Base-by-base conservation (phyloP, 371 early-diverging fungal species). In the Parasitella parasitica region DNA sequence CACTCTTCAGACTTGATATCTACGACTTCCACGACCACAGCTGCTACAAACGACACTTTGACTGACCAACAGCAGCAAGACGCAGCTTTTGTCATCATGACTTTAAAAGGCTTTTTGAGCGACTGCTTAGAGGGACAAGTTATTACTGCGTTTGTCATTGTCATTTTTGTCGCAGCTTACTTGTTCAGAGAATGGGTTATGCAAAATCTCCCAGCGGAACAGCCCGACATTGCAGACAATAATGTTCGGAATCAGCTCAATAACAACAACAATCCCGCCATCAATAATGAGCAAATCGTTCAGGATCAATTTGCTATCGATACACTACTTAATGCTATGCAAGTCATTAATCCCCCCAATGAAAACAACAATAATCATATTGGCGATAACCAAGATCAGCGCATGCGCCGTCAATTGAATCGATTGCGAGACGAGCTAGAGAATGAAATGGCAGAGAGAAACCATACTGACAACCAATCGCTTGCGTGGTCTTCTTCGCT, bases 111-210 rank as follows among this genome's bases (percentile, higher is more conserved):
- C 22, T 87, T 93, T 63, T 70, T 89, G n/a, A 67, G 85, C 34
- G 93, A 93, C 67, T 90, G 91, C 37, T 81, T 93, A 59, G 92
- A 95, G 56, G 95, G 95, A 4, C 89, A 91, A 56, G 82, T 91
- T 24, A 86, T 94, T 43, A 86, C 90, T 0, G 77, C 87, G 11
- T 66, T 89, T 28, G 86, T 88, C 0, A 75, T 95, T 8, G 71
- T 93, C 20, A 73, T 88, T 12, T 93, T 91, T 63, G 80, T 93
- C 7, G 85, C 86, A 0, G 77, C 88, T 11, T 87, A 93, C 59
- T 74, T 89, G 32, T 72, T 94, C 43, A 86, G 91, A 46, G 95
- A 95, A 73, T 94, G 93, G 87, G 85, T 95, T 12, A 71, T 87
- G 36, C 86, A 90, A 57, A 90, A 93, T 53, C 85, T 89, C 27